Base-by-base conservation (phyloP, 805 yeast species). In the Candida koratica region DNA sequence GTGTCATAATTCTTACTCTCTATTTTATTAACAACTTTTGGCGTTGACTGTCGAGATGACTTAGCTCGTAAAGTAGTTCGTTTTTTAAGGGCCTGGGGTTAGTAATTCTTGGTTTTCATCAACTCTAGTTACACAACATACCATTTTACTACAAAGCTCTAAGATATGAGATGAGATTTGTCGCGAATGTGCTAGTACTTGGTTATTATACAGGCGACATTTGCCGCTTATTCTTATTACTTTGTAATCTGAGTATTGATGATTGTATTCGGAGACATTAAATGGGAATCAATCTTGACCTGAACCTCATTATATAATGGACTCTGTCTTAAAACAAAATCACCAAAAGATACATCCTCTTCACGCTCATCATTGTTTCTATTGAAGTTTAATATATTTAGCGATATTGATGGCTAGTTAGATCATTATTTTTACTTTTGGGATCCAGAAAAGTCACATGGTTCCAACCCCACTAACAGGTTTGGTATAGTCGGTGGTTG, bases 321-420 rank as follows among this genome's bases (percentile, higher is more conserved):
- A 52, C 49, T 81, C 88, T 0, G 85, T 79, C 51, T 79, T 80
- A 60, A 68, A 80, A 46, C n/a, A n/a, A n/a, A n/a, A n/a, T n/a
- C 77, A 76, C 88, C 87, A 81, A 47, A 79, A 81, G 26, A 80
- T 71, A 75, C 81, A 81, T 0, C 88, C 86, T 6, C 59, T 20
- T 69, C 62, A 34, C 49, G 39, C 32, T 60, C 45, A 15, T 60
- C 63, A 51, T 65, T 11, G 73, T 61, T 27, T 77, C 73, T 40
- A 81, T 51, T 81, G 86, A n/a, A 71, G 74, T 47, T 78, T 81
- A 18, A 81, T 64, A 42, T 70, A 71, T 44, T 62, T 67, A 39
- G 82, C 64, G 3, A n/a, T n/a, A n/a, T n/a, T n/a, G n/a, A n/a
- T n/a, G n/a, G n/a, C n/a, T n/a, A n/a, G n/a, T n/a, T n/a, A n/a